Conservation (phyloP, 768 basidiomycete species). For the Termitomyces eurrhizus region DNA sequence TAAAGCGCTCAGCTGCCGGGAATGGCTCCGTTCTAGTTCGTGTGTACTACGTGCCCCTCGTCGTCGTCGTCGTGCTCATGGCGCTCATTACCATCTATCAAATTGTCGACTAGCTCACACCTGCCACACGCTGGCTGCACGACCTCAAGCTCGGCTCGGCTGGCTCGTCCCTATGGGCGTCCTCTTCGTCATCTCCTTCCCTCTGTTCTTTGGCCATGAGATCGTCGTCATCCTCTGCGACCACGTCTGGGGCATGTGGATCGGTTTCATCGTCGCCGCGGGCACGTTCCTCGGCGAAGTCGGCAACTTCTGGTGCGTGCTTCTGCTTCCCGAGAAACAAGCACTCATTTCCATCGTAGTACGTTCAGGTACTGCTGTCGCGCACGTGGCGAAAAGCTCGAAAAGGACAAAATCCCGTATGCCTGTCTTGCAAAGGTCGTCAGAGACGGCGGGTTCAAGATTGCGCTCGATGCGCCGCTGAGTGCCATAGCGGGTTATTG, state of each 20-base stretch:
- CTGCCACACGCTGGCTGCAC: conserved; percentile 62
- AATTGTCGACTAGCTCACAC: conserved; percentile 69
- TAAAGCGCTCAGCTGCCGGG: too few relatives aligned
- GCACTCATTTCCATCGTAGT: too few relatives aligned
- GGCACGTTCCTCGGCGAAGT: conserved; percentile 85
- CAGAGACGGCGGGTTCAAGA: too few relatives aligned
- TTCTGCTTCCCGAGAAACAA: background rate
- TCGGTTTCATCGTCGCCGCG: conserved; percentile 83
- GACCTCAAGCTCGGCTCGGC: background rate
- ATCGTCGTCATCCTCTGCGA: conserved; percentile 87
- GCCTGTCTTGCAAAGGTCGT: too few relatives aligned
- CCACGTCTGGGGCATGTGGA: conserved; percentile 87
- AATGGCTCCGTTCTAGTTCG: too few relatives aligned
- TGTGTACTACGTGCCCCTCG: conserved; percentile 42
- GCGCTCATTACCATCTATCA: conserved; percentile 58
- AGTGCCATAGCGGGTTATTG: too few relatives aligned
- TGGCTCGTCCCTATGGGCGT: background rate
- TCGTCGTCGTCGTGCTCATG: conserved; percentile 44
- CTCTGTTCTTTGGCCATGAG: conserved; percentile 91
- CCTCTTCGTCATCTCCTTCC: conserved; percentile 72
- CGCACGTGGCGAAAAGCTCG: too few relatives aligned
- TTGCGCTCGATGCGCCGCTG: too few relatives aligned
- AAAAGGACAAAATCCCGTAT: too few relatives aligned
- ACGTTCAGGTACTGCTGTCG: too few relatives aligned
- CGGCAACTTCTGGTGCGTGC: conserved; percentile 77